Conservation (phyloP, 257 asterid species). For the Marsdenia floribunda region DNA sequence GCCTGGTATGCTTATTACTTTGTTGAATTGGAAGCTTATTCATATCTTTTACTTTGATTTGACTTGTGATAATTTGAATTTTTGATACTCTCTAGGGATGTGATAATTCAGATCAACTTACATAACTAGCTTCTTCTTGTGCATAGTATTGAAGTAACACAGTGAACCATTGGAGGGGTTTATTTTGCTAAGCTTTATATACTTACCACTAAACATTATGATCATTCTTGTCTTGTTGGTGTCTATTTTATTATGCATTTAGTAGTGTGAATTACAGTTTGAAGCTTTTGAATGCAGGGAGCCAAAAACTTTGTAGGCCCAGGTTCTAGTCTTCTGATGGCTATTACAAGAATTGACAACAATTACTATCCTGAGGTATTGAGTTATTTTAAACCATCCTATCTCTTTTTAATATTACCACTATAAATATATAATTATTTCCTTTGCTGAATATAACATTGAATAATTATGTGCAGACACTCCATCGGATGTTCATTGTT, state of each 20-base stretch:
- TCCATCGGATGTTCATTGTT: constrained; percentile 77
- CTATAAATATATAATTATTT: background rate
- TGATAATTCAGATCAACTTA: background rate
- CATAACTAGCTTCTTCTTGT: background rate
- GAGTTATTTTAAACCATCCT: constrained; percentile 10
- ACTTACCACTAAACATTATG: background rate
- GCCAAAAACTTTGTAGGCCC: constrained; percentile 69
- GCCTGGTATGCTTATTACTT: constrained; percentile 60
- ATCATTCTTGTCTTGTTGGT: background rate
- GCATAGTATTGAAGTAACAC: background rate
- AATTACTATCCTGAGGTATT: constrained; percentile 89
- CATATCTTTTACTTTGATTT: constrained; percentile 1
- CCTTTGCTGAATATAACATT: background rate
- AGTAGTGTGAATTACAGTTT: background rate
- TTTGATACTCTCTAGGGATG: background rate
- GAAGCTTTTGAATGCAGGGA: constrained; percentile 50
- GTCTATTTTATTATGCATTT: background rate
- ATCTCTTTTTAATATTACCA: background rate
- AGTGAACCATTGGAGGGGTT: background rate
- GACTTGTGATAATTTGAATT: background rate
- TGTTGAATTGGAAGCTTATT: constrained; percentile 1
- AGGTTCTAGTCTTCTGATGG: constrained; percentile 67
- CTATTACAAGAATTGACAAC: constrained; percentile 76
- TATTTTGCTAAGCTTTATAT: background rate
- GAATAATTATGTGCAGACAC: constrained; percentile 56